Conservation (phyloP, 2,329 filamentous ascomycete genomes). For the Fusarium sarcochroum region DNA sequence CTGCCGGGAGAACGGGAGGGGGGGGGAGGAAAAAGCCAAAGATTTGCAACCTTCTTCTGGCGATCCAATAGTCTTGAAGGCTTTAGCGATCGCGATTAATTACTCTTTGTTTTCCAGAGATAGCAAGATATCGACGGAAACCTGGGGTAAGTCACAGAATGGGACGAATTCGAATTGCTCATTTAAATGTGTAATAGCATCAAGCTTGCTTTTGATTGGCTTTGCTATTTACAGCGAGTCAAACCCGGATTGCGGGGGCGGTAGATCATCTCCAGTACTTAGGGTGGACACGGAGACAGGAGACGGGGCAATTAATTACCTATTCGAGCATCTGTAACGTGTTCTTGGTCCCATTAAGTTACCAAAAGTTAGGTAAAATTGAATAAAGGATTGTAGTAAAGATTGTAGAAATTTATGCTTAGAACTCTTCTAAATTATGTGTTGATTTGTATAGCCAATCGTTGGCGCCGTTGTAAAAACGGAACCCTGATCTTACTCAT, state of each 20-base stretch:
- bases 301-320: background rate
- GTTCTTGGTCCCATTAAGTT: background rate
- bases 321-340: slow-evolving; percentile 2
- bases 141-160: slow-evolving; percentile 43
- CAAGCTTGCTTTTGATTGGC: slow-evolving; percentile 30
- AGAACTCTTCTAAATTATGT: background rate
- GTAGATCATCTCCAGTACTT: slow-evolving; percentile 41
- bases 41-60: slow-evolving; percentile 33
- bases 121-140: slow-evolving; percentile 47
- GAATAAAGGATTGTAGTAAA: background rate
- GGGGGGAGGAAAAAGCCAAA: slow-evolving; percentile 21
- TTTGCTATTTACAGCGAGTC: slow-evolving; percentile 13
- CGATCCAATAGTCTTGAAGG: slow-evolving; percentile 41
- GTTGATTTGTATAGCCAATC: background rate
- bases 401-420: background rate
- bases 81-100: slow-evolving; percentile 47
- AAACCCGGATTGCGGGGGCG: slow-evolving; percentile 45
- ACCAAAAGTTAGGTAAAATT: background rate
- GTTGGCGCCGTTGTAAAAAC: background rate
- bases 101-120: slow-evolving; percentile 29
- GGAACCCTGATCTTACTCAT: slow-evolving; percentile 2
- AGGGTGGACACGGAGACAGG: slow-evolving; percentile 19
- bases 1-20: slow-evolving; percentile 30
- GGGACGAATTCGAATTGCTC: slow-evolving; percentile 43
- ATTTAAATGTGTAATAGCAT: slow-evolving; percentile 43